Conservation (phyloP, 805 yeast species). For the Barnettozyma wickerhamii region DNA sequence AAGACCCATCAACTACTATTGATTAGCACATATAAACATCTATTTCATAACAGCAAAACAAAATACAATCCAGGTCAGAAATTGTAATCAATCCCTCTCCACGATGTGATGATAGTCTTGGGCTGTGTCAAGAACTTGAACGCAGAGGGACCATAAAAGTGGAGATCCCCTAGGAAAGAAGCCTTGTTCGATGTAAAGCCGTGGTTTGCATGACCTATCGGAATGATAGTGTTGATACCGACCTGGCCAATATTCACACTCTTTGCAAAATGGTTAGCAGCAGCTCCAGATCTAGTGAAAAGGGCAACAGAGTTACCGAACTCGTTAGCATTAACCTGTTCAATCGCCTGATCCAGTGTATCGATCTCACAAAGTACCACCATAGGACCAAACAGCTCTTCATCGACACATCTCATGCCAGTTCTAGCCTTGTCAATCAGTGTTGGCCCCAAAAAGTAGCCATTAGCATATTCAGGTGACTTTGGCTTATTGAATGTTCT, state of each 20-base stretch:
- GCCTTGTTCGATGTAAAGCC: conserved; percentile 76
- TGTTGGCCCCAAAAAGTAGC: conserved; percentile 73
- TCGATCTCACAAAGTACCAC: conserved; percentile 57
- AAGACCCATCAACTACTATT: no score
- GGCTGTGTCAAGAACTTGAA: conserved; percentile 68
- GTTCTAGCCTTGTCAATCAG: conserved; percentile 56
- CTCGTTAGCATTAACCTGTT: conserved; percentile 46
- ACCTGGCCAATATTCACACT: conserved; percentile 71
- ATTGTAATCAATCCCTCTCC: conserved; percentile 38
- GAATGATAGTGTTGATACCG: conserved; percentile 74
- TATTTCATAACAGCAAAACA: no score
- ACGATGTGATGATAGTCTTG: conserved; percentile 67
- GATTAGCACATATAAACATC: no score
- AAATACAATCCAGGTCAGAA: conserved; percentile 1
- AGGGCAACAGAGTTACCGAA: conserved; percentile 74
- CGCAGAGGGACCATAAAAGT: conserved; percentile 75
- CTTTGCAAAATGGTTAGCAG: conserved; percentile 65
- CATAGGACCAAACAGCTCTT: conserved; percentile 73
- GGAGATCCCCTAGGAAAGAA: conserved; percentile 74
- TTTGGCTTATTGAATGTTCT: conserved; percentile 31
- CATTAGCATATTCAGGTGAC: conserved; percentile 42
- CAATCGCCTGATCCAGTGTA: conserved; percentile 64
- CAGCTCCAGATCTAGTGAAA: conserved; percentile 67
- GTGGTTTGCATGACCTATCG: conserved; percentile 80
- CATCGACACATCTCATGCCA: conserved; percentile 68